Evolutionary conservation across 768 basidiomycete genomes (phyloP).

Genomic region (Exsudoporus frostii): DNA sequence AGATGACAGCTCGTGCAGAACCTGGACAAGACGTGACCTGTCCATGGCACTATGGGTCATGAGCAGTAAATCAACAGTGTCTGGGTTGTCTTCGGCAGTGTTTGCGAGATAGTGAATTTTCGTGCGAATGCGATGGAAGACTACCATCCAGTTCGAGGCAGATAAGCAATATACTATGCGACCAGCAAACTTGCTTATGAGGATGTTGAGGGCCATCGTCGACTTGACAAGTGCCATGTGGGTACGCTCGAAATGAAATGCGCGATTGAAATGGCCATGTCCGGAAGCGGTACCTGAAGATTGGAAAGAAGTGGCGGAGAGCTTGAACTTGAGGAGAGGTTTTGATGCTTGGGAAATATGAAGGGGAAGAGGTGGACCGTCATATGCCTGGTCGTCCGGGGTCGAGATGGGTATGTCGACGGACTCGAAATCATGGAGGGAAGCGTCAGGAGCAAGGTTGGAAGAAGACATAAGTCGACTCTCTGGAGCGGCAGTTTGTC

Average conservation of each 20-base stretch:
- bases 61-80: constrained; percentile 72
- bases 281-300: constrained; percentile 35
- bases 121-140: constrained; percentile 63
- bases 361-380: constrained; percentile 32
- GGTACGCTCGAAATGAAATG: constrained; percentile 55
- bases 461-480: constrained; percentile 56
- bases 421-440: constrained; percentile 70
- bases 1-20: constrained; percentile 78
- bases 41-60: constrained; percentile 78
- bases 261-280: constrained; percentile 24
- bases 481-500: constrained; percentile 62
- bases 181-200: constrained; percentile 70
- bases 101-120: constrained; percentile 67
- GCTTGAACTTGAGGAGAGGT: constrained; percentile 33
- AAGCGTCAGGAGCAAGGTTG: constrained; percentile 57
- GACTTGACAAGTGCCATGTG: constrained; percentile 58
- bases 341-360: constrained; percentile 39
- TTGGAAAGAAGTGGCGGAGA: constrained; percentile 39
- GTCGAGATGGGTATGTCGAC: constrained; percentile 37
- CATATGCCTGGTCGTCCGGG: constrained; percentile 19
- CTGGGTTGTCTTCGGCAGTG: constrained; percentile 50
- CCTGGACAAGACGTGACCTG: constrained; percentile 58
- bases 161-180: constrained; percentile 85
- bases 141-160: constrained; percentile 81
- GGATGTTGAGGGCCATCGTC: constrained; percentile 49